A percentile compares a stretch with the other conserved stretches of the same genome.
phyloP scores from a whole-genome alignment of 805 yeast species.

The Sugiyamaella lignohabitans region DNA sequence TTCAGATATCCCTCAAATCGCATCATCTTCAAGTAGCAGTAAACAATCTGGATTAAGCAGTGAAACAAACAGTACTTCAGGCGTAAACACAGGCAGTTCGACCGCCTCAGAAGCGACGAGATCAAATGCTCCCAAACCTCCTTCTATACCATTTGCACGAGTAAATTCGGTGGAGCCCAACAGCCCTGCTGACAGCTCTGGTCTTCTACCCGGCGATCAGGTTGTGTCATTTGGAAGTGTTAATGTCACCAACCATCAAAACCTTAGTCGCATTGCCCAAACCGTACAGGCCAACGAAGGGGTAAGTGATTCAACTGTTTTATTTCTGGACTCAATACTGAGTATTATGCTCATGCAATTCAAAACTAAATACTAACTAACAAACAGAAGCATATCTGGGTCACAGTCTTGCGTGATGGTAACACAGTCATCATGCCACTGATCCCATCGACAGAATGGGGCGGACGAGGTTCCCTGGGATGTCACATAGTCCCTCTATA shows the following conservation, averaged over 20 bases:
- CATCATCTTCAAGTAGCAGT: not conserved
- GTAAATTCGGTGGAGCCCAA: slow-evolving; percentile 43
- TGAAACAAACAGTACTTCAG: not conserved
- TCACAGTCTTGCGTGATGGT: slow-evolving; percentile 23
- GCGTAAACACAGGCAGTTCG: not conserved
- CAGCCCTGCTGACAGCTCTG: slow-evolving; percentile 56
- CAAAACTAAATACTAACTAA: slow-evolving; percentile 8
- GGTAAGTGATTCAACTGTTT: slow-evolving; percentile 11
- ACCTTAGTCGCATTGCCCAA: slow-evolving; percentile 38
- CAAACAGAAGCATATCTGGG: slow-evolving; percentile 17
- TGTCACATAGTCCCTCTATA: slow-evolving; percentile 44
- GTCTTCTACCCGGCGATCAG: slow-evolving; percentile 50
- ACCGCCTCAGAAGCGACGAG: not conserved
- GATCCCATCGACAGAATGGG: slow-evolving; percentile 51
- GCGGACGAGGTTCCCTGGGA: slow-evolving; percentile 63
- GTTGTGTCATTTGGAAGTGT: slow-evolving; percentile 49
- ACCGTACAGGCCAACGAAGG: slow-evolving; percentile 38
- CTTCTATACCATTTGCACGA: slow-evolving; percentile 30
- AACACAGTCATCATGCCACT: slow-evolving; percentile 19
- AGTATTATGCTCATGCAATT: not conserved
- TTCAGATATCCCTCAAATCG: too few species aligned
- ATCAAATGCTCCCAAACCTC: slow-evolving; percentile 6
- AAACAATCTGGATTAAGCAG: not conserved
- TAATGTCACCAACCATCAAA: slow-evolving; percentile 50
- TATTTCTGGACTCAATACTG: slow-evolving; percentile 1